Evolutionary conservation across 495 filamentous ascomycete species (phyloP).

Genomic region (Aspergillus conjunctus): DNA sequence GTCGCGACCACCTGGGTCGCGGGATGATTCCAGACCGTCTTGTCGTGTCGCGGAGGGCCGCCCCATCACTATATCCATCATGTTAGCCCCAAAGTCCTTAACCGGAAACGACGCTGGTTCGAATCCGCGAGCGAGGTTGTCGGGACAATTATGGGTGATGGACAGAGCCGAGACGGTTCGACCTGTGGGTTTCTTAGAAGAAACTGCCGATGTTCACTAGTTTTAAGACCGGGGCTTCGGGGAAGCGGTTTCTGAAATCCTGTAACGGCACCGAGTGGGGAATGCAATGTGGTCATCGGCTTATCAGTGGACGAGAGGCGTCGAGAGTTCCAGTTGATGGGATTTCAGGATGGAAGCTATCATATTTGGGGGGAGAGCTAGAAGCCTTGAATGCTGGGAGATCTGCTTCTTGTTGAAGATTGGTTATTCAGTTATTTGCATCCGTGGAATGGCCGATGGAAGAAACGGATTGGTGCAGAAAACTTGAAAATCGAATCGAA

Average conservation of each 20-base stretch:
- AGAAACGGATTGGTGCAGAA: conserved; percentile 25
- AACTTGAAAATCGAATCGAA: neutral
- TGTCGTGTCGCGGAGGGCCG: conserved; percentile 7
- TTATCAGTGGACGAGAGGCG: neutral
- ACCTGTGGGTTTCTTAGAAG: conserved; percentile 1
- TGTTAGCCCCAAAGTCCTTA: conserved; percentile 13
- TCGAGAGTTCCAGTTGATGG: neutral
- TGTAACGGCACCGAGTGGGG: conserved; percentile 31
- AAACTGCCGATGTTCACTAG: conserved; percentile 25
- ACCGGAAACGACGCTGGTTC: conserved; percentile 21
- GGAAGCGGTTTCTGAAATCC: conserved; percentile 31
- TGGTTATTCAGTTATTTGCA: neutral
- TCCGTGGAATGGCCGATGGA: conserved; percentile 9
- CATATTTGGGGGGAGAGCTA: neutral
- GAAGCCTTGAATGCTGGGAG: conserved; percentile 10
- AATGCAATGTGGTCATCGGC: conserved; percentile 1
- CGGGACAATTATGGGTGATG: conserved; percentile 9
- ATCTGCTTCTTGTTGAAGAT: conserved; percentile 14
- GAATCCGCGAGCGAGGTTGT: conserved; percentile 14
- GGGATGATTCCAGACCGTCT: conserved; percentile 19
- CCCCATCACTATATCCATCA: neutral
- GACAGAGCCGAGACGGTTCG: conserved; percentile 22
- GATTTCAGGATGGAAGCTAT: neutral
- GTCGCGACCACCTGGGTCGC: neutral
- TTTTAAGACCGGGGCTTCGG: conserved; percentile 23